A percentile compares a stretch with the other conserved stretches of the same genome.
These are phyloP conservation scores for Rhytidiadelphus loreus DNA, from an alignment of 225 moss, liverwort and hornwort genomes.

Conservation along the genomic window DNA sequence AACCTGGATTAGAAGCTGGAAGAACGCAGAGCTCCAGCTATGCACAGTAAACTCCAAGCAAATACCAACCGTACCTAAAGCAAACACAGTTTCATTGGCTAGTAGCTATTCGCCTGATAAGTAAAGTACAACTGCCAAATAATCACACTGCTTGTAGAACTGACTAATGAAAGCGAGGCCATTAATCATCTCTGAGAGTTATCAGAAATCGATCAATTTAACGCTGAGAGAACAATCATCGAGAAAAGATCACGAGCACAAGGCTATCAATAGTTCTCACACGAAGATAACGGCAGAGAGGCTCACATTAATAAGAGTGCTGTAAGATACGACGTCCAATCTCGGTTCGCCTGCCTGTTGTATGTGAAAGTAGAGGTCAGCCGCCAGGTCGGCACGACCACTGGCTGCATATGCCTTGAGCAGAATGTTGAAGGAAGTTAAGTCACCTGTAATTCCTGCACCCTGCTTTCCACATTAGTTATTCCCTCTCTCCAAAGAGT, in stretches of 20 bases:
- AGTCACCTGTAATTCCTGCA: conserved; percentile 45
- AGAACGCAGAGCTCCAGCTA: neutral
- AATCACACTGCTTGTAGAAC: neutral
- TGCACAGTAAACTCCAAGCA: neutral
- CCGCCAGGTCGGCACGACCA: conserved; percentile 42
- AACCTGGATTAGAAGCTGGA: neutral
- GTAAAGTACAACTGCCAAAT: neutral
- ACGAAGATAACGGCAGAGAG: neutral
- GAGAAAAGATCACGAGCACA: neutral
- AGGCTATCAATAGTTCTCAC: neutral
- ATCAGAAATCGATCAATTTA: neutral
- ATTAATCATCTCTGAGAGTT: neutral
- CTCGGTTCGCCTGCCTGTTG: conserved; percentile 26
- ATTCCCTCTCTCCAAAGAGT: neutral
- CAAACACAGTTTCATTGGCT: neutral
- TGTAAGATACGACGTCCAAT: conserved; percentile 49
- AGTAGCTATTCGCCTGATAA: neutral
- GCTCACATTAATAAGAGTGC: conserved; percentile 52
- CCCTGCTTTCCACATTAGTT: conserved; percentile 40
- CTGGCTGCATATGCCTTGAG: conserved; percentile 50
- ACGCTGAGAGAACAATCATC: neutral
- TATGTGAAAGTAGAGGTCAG: conserved; percentile 23
- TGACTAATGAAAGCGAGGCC: neutral
- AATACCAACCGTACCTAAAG: neutral
- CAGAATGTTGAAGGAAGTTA: conserved; percentile 51